Evolutionary conservation across 1,139 yeast species (phyloP), one percentile per base, ranked within the genome.

Genomic region (Geotrichum restrictum): DNA sequence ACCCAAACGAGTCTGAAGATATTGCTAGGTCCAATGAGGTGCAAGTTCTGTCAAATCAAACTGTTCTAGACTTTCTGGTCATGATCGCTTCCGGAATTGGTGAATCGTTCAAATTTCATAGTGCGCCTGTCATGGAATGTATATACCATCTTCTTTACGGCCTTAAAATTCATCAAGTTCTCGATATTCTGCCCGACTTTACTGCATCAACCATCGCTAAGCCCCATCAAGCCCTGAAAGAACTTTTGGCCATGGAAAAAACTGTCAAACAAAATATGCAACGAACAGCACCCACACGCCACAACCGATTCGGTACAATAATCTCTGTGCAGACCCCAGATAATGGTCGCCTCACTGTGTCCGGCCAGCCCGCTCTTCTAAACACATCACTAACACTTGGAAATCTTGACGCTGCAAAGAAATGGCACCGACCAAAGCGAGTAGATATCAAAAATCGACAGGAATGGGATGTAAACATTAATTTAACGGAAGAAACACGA

Each of bases 251-350:
- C 2, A 75, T 77, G 49, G 97, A 88, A 64, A 73, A 75, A 33
- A 74, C 74, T 40, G 68, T 82, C 57, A 81, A 79, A 57, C 74
- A 72, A 46, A 67, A 70, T 18, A 57, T 62, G 11, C 59, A 49
- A 38, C 56, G 59, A 43, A 46, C 57, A n/a, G 80, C 80, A 40
- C 74, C 77, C 16, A 79, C 91, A 0, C 77, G 98, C 51, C 98
- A 93, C 64, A 93, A 95, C 3, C 76, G 96, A 42, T 93, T 93
- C 71, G 98, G 98, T 1, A 83, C 98, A 0, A 73, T 91, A 59
- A 69, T 89, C 10, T 83, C 95, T 1, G 75, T 89, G 31, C 80
- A 83, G 56, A 77, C 81, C 27, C 74, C 77, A 13, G 79, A 78
- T 53, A 75, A 77, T 55, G 79, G 77, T 7, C 74, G 85, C 44